phyloP scores from a whole-genome alignment of 495 filamentous ascomycete genomes.

The Neurospora sp. region DNA sequence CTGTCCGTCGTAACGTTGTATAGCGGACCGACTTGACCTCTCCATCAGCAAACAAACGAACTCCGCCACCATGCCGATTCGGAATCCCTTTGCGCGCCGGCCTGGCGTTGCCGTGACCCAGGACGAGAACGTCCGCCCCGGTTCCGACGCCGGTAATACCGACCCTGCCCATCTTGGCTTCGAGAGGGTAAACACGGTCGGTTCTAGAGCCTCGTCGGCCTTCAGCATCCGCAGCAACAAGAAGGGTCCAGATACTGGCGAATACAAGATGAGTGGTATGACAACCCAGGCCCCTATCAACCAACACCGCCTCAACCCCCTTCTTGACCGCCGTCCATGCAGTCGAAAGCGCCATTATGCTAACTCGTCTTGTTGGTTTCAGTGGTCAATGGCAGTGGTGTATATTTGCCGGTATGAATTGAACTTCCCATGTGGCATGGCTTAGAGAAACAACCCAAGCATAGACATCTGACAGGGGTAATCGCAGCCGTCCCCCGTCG shows the following conservation, averaged over 20 bases:
- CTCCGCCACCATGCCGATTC: constrained; percentile 54
- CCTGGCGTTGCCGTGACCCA: constrained; percentile 35
- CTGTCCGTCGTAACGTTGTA: neutral
- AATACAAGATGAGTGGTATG: constrained; percentile 80
- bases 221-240: constrained; percentile 51
- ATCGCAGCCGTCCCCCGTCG: constrained; percentile 73
- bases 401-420: constrained; percentile 78
- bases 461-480: constrained; percentile 9
- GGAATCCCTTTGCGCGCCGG: constrained; percentile 61
- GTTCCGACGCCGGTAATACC: constrained; percentile 17
- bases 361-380: constrained; percentile 3
- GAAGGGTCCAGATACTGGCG: constrained; percentile 48
- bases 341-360: neutral
- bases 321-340: neutral
- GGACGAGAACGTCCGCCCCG: constrained; percentile 46
- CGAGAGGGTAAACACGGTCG: constrained; percentile 44
- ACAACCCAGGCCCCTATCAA: neutral
- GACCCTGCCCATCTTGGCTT: constrained; percentile 33
- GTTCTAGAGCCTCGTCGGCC: constrained; percentile 46
- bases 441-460: neutral
- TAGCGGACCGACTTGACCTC: neutral
- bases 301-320: neutral
- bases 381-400: constrained; percentile 96
- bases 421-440: neutral
- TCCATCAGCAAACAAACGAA: neutral